Percentiles rank a stretch among this genome's conserved stretches.
Evolutionary conservation across 371 early-diverging fungal genomes (phyloP).

Genomic region (Mucor saturninus): DNA sequence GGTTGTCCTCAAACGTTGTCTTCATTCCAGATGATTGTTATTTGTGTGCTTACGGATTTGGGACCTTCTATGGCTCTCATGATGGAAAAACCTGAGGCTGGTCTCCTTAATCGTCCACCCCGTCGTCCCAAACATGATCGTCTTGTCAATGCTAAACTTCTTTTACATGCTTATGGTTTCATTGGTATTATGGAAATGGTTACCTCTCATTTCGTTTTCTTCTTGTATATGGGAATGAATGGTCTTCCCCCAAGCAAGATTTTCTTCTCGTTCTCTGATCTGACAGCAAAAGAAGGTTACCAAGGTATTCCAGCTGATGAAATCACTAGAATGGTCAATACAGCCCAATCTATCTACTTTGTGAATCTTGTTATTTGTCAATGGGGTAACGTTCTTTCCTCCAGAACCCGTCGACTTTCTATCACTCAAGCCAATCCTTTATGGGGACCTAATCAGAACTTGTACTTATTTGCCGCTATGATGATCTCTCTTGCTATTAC

Average conservation of each 20-base stretch:
- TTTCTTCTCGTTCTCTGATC: conserved; percentile 59
- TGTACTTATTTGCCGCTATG: conserved; percentile 55
- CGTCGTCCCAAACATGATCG: conserved; percentile 66
- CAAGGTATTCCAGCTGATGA: conserved; percentile 50
- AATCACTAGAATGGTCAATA: conserved; percentile 45
- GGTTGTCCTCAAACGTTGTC: conserved; percentile 70
- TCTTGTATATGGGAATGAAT: conserved; percentile 54
- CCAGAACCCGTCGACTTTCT: conserved; percentile 66
- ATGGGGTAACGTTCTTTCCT: conserved; percentile 57
- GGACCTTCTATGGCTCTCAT: conserved; percentile 66
- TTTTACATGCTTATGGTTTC: conserved; percentile 68
- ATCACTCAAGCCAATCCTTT: conserved; percentile 65
- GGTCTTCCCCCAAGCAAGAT: conserved; percentile 48
- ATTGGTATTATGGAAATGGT: conserved; percentile 66
- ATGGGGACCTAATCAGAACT: conserved; percentile 56
- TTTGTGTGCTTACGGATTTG: conserved; percentile 62
- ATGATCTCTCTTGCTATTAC: conserved; percentile 53
- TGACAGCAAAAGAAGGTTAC: conserved; percentile 54
- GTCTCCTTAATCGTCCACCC: conserved; percentile 63
- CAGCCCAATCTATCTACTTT: conserved; percentile 68
- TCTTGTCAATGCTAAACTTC: conserved; percentile 57
- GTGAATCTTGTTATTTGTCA: conserved; percentile 70
- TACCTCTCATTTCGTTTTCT: conserved; percentile 66
- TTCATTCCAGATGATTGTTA: conserved; percentile 67
- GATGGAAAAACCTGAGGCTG: conserved; percentile 68